These are phyloP conservation scores for Yamadazyma olivae DNA, from an alignment of 805 yeast genomes.

Conservation along the genomic window DNA sequence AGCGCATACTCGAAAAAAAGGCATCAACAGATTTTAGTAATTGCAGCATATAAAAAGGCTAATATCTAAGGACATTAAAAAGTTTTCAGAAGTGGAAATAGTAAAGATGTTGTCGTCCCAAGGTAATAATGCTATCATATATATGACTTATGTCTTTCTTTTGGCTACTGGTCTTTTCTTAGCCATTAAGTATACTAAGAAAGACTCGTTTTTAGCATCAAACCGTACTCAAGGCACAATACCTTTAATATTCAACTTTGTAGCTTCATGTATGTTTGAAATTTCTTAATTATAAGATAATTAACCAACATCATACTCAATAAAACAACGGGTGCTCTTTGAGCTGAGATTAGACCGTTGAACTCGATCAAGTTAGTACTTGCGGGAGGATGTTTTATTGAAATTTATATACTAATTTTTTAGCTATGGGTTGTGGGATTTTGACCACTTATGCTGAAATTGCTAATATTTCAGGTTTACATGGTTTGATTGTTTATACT, in stretches of 20 bases:
- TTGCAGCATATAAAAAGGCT: too few species aligned
- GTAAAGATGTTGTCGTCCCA: constrained; percentile 26
- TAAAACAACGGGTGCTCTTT: constrained; percentile 13
- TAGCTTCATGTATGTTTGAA: constrained; percentile 78
- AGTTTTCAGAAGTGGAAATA: not conserved
- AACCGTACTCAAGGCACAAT: constrained; percentile 78
- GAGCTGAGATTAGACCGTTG: constrained; percentile 41
- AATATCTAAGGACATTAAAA: not conserved
- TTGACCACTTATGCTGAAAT: constrained; percentile 83
- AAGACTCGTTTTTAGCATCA: constrained; percentile 64
- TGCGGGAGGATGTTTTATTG: constrained; percentile 42
- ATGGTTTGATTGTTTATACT: constrained; percentile 81
- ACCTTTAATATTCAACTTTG: constrained; percentile 82
- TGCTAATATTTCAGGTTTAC: constrained; percentile 82
- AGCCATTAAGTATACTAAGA: constrained; percentile 56
- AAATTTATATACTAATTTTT: constrained; percentile 11
- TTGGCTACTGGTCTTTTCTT: constrained; percentile 37
- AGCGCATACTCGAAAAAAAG: constrained; percentile 1
- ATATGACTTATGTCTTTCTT: constrained; percentile 37
- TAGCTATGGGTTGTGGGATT: constrained; percentile 87
- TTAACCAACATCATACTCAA: too few species aligned
- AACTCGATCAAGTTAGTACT: constrained; percentile 44
- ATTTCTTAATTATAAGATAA: too few species aligned
- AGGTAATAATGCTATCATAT: constrained; percentile 44
- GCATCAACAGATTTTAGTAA: not conserved